Evolutionary conservation across 1,139 yeast species (phyloP).

Genomic region (Debaryomyces fabryi): DNA sequence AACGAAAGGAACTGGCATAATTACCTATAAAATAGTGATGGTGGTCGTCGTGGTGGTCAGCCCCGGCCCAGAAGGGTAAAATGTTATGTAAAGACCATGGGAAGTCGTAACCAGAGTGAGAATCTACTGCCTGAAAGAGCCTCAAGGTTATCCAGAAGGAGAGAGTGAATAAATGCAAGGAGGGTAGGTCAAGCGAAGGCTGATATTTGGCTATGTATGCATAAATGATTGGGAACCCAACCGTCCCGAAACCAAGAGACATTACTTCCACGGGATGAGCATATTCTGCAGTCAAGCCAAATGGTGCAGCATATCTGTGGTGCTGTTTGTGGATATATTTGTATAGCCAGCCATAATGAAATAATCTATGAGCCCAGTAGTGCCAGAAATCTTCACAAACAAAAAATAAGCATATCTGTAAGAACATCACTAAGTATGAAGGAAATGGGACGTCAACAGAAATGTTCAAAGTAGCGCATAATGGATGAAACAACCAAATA

Average conservation of each 20-base stretch:
- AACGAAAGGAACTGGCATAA: constrained; percentile 90
- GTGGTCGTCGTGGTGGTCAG: constrained; percentile 96
- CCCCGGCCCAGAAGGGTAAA: constrained; percentile 97
- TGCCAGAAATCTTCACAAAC: constrained; percentile 94
- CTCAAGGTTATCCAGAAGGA: constrained; percentile 86
- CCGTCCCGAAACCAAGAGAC: constrained; percentile 90
- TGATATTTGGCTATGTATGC: constrained; percentile 36
- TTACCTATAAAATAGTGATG: constrained; percentile 93
- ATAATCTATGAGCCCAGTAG: constrained; percentile 87
- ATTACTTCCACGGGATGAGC: constrained; percentile 95
- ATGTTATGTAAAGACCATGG: constrained; percentile 94
- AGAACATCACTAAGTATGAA: constrained; percentile 50
- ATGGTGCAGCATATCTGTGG: constrained; percentile 96
- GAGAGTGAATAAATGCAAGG: constrained; percentile 82
- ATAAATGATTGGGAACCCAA: constrained; percentile 81
- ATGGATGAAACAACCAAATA: constrained; percentile 93
- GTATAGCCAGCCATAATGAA: constrained; percentile 85
- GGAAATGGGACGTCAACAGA: constrained; percentile 86
- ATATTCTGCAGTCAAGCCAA: constrained; percentile 94
- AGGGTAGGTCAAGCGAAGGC: constrained; percentile 54
- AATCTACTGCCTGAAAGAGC: constrained; percentile 91
- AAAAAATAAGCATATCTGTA: constrained; percentile 76
- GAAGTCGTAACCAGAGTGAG: constrained; percentile 96
- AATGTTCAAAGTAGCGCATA: constrained; percentile 77
- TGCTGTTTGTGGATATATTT: constrained; percentile 93